Conservation (phyloP, 2,329 filamentous ascomycete genomes). For the Dactylella cylindrospora region DNA sequence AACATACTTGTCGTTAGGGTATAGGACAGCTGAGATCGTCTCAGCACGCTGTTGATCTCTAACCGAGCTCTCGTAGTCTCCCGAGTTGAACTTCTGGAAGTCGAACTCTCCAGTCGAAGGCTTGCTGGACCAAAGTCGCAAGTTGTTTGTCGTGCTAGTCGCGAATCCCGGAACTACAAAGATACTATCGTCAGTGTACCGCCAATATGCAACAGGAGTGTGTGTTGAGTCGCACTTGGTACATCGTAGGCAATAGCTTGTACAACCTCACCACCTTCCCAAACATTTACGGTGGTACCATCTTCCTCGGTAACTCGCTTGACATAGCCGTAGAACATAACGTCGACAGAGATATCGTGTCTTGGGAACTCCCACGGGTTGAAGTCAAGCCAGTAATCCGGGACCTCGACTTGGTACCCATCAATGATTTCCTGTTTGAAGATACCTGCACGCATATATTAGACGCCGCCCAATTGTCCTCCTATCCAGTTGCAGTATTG, state of each 20-base stretch:
- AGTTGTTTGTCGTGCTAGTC: conserved; percentile 90
- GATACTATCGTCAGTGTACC: conserved; percentile 2
- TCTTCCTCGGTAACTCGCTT: conserved; percentile 72
- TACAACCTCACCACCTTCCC: conserved; percentile 93
- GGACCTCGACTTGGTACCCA: conserved; percentile 96
- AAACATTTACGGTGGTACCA: conserved; percentile 72
- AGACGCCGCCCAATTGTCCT: not conserved
- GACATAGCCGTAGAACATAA: conserved; percentile 92
- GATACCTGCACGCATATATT: conserved; percentile 58
- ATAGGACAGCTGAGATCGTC: conserved; percentile 95
- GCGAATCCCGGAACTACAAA: conserved; percentile 79
- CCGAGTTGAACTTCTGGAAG: conserved; percentile 98
- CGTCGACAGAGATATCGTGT: conserved; percentile 91
- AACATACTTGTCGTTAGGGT: conserved; percentile 74
- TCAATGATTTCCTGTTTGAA: conserved; percentile 99
- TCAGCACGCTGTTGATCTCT: conserved; percentile 98
- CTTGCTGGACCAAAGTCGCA: conserved; percentile 96
- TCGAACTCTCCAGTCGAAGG: conserved; percentile 96
- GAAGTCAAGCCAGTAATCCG: conserved; percentile 98
- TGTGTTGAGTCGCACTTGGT: conserved; percentile 50
- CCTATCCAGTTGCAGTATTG: not conserved
- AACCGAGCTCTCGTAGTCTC: conserved; percentile 96
- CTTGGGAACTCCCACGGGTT: conserved; percentile 99
- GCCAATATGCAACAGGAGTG: conserved; percentile 40
- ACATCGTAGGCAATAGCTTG: conserved; percentile 93